These are phyloP conservation scores for Yamadazyma membranifaciens DNA, from an alignment of 1,139 yeast species.

Conservation along the genomic window DNA sequence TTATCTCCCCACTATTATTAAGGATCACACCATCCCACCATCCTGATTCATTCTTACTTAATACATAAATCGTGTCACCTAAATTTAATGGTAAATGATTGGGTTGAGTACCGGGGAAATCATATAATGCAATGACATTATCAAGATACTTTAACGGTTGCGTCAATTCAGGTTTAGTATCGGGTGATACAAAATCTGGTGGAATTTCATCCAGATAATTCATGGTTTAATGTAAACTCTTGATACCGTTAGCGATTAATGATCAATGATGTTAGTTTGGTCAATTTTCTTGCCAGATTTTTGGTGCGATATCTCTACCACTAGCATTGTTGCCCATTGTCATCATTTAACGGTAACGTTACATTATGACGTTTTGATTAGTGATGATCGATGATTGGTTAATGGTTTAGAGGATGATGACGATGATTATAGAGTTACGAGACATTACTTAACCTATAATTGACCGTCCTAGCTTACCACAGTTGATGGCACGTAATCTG, in stretches of 20 bases:
- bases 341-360: too few species aligned
- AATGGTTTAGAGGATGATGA: too few species aligned
- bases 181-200: slow-evolving; percentile 39
- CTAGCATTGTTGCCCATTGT: too few species aligned
- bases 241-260: background rate
- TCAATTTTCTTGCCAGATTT: too few species aligned
- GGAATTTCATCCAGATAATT: slow-evolving; percentile 32
- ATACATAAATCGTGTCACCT: slow-evolving; percentile 53
- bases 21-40: slow-evolving; percentile 79
- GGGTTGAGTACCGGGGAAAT: slow-evolving; percentile 47
- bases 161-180: slow-evolving; percentile 17
- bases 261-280: background rate
- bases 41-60: slow-evolving; percentile 52
- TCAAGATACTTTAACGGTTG: slow-evolving; percentile 40
- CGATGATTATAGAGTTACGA: too few species aligned
- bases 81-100: slow-evolving; percentile 45
- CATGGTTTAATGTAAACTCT: slow-evolving; percentile 3
- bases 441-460: too few species aligned
- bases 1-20: slow-evolving; percentile 37
- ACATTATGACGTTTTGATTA: too few species aligned
- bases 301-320: too few species aligned
- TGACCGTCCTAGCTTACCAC: too few species aligned
- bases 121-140: slow-evolving; percentile 53
- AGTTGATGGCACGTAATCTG: too few species aligned
- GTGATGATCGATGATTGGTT: too few species aligned